Evolutionary conservation across 2,329 filamentous ascomycete species (phyloP), one percentile per base, ranked within the genome.

Genomic region (Periconia sp.): DNA sequence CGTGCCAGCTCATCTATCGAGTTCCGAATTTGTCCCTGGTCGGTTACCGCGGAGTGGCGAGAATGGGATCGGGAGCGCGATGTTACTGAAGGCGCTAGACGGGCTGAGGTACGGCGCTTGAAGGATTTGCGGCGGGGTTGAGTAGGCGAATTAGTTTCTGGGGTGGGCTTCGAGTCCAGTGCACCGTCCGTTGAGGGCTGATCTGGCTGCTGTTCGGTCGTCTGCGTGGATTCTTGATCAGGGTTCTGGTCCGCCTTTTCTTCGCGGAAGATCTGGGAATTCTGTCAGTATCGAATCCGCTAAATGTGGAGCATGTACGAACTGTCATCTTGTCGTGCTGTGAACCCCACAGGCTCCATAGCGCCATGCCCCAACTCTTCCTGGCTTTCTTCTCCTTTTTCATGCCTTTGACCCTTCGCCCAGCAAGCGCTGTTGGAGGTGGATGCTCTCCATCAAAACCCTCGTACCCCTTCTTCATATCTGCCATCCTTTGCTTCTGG

Each of bases 291-390:
- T 11, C 4, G 9, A 9, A 3, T 19, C n/a, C 25, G 16, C 10
- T 6, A 32, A 10, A 8, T 11, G 19, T n/a, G n/a, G 22, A 24
- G 16, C 25, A 24, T 29, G 10, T 7, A 51, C 63, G 43, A 58
- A 95, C 78, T 0, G 87, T 88, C 49, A 78, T 78, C 67, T 92
- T 82, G 63, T 97, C 94, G 62, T 96, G 90, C 65, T 88, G 95
- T 32, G 87, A 92, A 11, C 89, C 91, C 88, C 91, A 95, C 1
- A 86, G 77, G 36, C 85, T 88, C 92, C 92, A 97, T 52, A 96
- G 73, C 2, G 85, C 83, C 67, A 96, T 76, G 6, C 87, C 89
- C 70, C 87, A 82, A 52, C 88, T 91, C 76, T 82, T 85, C 54
- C 77, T 84, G 63, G 79, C 79, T 56, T 76, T 77, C 49, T 79